Evolutionary conservation across 805 yeast genomes (phyloP).

Genomic region (Schwanniomyces vanrijiae): DNA sequence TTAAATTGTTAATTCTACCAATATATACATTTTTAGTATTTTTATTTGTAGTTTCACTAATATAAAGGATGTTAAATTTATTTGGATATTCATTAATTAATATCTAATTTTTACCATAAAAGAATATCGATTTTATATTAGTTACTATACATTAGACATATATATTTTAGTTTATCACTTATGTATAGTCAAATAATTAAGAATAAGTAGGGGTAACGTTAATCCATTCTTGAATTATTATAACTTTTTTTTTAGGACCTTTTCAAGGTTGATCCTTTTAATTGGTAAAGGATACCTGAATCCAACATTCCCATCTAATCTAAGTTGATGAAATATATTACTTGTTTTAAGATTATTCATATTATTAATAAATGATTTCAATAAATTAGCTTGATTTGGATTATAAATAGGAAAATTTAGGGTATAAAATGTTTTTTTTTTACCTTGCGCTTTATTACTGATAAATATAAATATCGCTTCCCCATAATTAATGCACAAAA

Average conservation of each 20-base stretch:
- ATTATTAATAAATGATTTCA: neutral
- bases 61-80: too few relatives aligned
- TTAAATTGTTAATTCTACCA: neutral
- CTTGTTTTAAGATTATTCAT: neutral
- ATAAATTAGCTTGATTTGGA: neutral
- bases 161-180: too few relatives aligned
- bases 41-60: neutral
- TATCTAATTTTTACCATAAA: neutral
- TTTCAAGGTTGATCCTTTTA: neutral
- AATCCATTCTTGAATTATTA: too few relatives aligned
- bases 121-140: neutral
- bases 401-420: neutral
- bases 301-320: neutral
- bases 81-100: neutral
- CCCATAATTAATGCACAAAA: neutral
- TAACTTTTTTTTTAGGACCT: neutral
- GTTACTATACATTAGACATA: too few relatives aligned
- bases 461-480: neutral
- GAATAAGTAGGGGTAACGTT: too few relatives aligned
- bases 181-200: too few relatives aligned
- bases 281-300: constrained; percentile 1
- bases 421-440: neutral
- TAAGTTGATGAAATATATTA: neutral
- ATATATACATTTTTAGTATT: too few relatives aligned
- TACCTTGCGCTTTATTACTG: neutral